Conservation (phyloP, 2,329 filamentous ascomycete species). For the Fusarium domesticum region DNA sequence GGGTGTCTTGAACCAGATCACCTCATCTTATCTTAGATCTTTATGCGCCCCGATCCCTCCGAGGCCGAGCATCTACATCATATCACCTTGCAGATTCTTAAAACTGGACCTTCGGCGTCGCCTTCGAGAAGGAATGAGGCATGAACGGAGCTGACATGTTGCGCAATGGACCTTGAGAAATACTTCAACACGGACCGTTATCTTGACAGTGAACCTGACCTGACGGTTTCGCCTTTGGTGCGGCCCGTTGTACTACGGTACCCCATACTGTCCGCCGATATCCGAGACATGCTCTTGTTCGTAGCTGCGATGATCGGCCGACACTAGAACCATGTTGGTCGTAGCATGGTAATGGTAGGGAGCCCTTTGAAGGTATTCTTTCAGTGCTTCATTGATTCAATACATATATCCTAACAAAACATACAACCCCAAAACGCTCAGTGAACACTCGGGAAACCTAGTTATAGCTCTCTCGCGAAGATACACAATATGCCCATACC, state of each 20-base stretch:
- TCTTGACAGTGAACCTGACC: slow-evolving; percentile 2
- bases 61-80: slow-evolving; percentile 6
- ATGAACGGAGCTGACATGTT: background rate
- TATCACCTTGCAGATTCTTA: slow-evolving; percentile 1
- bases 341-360: too few relatives aligned
- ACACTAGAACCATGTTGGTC: too few relatives aligned
- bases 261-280: slow-evolving; percentile 4
- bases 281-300: slow-evolving; percentile 1
- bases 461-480: too few relatives aligned
- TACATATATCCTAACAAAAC: slow-evolving; percentile 6
- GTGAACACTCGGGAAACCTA: background rate
- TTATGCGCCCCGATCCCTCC: slow-evolving; percentile 5
- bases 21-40: slow-evolving; percentile 5
- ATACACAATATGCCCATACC: too few relatives aligned
- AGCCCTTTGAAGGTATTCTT: too few relatives aligned
- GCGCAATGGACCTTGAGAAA: background rate
- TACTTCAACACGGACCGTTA: slow-evolving; percentile 13
- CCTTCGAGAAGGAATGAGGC: slow-evolving; percentile 10
- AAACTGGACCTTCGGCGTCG: slow-evolving; percentile 7
- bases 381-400: background rate
- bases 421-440: slow-evolving; percentile 14
- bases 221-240: slow-evolving; percentile 1
- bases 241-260: slow-evolving; percentile 4
- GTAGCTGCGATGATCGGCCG: too few relatives aligned
- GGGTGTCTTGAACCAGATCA: too few relatives aligned